A percentile compares a stretch with the other conserved stretches of the same genome.
Evolutionary conservation across 176 grass and related monocot genomes (phyloP).

Genomic region (Musa itinerans): DNA sequence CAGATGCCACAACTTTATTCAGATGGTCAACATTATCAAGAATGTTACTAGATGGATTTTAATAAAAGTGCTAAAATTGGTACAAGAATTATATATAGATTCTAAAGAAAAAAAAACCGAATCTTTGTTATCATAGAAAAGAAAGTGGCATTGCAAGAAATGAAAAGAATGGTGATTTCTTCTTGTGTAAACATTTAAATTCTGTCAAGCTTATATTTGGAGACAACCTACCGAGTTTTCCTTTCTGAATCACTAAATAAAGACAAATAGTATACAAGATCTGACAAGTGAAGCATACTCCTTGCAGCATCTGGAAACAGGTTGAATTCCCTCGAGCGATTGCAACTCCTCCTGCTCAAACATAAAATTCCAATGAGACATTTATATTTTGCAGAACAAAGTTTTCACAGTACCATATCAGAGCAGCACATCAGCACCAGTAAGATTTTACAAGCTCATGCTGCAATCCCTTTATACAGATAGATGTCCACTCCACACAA

Average conservation of each 20-base stretch:
- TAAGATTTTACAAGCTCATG: too few relatives aligned
- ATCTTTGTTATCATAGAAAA: too few relatives aligned
- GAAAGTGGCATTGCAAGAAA: too few relatives aligned
- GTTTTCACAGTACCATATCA: background rate
- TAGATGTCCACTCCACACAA: too few relatives aligned
- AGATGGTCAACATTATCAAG: too few relatives aligned
- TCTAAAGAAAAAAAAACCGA: too few relatives aligned
- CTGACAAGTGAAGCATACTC: conserved; percentile 38
- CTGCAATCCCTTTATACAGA: too few relatives aligned
- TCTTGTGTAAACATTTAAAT: background rate
- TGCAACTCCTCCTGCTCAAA: conserved; percentile 51
- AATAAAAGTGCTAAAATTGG: too few relatives aligned
- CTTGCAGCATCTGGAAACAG: conserved; percentile 74
- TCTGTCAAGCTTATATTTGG: background rate
- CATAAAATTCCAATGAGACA: background rate
- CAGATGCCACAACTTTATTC: too few relatives aligned
- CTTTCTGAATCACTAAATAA: background rate
- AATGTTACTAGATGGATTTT: too few relatives aligned
- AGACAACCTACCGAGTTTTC: background rate
- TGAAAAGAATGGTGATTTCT: background rate
- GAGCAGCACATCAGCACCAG: background rate
- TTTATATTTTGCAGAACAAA: background rate
- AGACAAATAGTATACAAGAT: background rate
- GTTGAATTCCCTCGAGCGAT: conserved; percentile 40
- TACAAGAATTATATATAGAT: too few relatives aligned